Base-by-base conservation (phyloP, 1,284 basidiomycete genomes). In the Golubevia sp. region DNA sequence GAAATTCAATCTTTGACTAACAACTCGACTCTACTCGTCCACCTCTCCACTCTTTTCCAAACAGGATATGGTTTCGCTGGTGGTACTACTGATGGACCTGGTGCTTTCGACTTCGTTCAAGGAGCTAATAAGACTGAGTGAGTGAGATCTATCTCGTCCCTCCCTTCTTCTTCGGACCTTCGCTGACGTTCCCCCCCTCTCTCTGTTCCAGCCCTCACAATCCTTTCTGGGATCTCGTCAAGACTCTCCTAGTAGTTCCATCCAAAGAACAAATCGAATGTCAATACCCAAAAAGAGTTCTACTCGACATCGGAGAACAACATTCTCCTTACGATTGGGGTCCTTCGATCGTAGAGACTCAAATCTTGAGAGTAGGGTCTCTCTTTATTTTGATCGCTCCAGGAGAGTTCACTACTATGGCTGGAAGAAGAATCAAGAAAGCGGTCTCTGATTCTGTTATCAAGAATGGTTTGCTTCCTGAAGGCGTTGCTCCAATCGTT, bases 1-100 rank as follows among this genome's bases (percentile, higher is more conserved):
- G n/a, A n/a, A n/a, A n/a, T n/a, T n/a, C n/a, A n/a, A n/a, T 18
- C 38, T 55, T 18, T 59, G 66, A 55, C n/a, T 15, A 13, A 1
- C 26, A 24, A 52, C 5, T 50, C 34, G 13, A 30, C 51, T 63
- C 50, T 59, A 70, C 21, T 63, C 66, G 27, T 67, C 64, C 54
- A 63, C 56, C 1, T 58, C 58, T 52, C n/a, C 11, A 25, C 24
- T 21, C 21, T 21, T 55, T 24, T 20, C n/a, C 23, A 8, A 4
- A 15, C 60, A 90, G 89, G 90, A 18, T 91, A 86, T 78, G 86
- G 87, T 0, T 92, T 92, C 74, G 91, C 90, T 48, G 91, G 90
- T 57, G 91, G 91, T 71, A 92, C 91, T 23, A 92, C 91, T 88
- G 91, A 75, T 63, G 92, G 92, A 0, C 91, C 92, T 0, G 92